Evolutionary conservation across 1,284 basidiomycete genomes (phyloP).

Genomic region (Jaminaea rosea): DNA sequence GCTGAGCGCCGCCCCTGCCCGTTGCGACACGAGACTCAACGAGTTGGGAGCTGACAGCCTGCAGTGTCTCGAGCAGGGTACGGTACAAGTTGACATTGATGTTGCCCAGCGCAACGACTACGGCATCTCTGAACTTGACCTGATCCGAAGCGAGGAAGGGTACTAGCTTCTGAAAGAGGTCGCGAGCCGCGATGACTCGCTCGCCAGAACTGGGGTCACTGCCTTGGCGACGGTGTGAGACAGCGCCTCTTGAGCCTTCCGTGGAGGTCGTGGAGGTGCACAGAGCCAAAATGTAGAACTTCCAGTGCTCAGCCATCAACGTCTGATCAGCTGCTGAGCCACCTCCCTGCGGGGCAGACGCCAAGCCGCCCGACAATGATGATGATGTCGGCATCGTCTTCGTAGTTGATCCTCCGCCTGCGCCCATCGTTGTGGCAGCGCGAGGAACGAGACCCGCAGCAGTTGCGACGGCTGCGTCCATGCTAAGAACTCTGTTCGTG

Average conservation of each 20-base stretch:
- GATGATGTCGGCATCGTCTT: constrained; percentile 17
- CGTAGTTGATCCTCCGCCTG: not conserved
- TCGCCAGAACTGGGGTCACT: constrained; percentile 58
- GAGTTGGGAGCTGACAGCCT: constrained; percentile 68
- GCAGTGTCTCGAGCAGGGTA: constrained; percentile 73
- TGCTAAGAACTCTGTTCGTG: constrained; percentile 46
- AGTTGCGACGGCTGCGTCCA: constrained; percentile 47
- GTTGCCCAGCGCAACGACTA: constrained; percentile 76
- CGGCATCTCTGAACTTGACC: constrained; percentile 70
- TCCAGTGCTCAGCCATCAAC: constrained; percentile 71
- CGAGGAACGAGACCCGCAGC: constrained; percentile 40
- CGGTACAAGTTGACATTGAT: constrained; percentile 70
- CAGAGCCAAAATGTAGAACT: constrained; percentile 71
- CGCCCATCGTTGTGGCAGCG: not conserved
- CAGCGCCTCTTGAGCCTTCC: constrained; percentile 49
- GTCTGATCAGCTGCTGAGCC: constrained; percentile 55
- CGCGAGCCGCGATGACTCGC: constrained; percentile 63
- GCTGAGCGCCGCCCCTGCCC: constrained; percentile 10
- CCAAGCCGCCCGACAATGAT: constrained; percentile 13
- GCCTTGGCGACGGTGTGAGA: constrained; percentile 63
- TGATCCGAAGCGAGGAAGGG: constrained; percentile 80
- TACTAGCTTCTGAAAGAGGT: constrained; percentile 71
- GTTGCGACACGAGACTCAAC: constrained; percentile 53
- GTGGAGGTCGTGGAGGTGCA: constrained; percentile 59
- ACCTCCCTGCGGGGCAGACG: constrained; percentile 14